A percentile compares a stretch with the other conserved stretches of the same genome.
Conservation (phyloP, 106 monocot species). For the Dioscorea dumetorum region DNA sequence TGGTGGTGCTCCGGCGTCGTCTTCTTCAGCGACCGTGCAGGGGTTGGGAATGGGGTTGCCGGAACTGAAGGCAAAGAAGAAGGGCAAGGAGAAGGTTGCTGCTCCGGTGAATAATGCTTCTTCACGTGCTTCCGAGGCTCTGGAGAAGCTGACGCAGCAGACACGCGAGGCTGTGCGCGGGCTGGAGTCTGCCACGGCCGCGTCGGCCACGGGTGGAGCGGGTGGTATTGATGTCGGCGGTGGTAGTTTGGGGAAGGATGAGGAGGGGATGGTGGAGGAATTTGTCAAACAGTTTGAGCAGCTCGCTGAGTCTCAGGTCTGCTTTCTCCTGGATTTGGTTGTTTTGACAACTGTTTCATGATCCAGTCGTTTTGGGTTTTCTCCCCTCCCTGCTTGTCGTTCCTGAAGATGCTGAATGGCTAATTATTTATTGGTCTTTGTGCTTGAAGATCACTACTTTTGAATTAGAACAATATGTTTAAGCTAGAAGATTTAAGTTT, state of each 20-base stretch:
- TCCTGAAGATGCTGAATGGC: too few species aligned
- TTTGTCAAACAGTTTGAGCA: slow-evolving; percentile 55
- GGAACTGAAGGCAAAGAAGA: slow-evolving; percentile 18
- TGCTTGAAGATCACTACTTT: too few species aligned
- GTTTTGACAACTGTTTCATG: not conserved
- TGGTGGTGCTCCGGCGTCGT: not conserved
- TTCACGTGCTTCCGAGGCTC: slow-evolving; percentile 37
- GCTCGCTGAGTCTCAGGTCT: slow-evolving; percentile 35
- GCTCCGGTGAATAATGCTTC: not conserved
- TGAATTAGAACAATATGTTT: too few species aligned
- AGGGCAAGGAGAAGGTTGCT: slow-evolving; percentile 26
- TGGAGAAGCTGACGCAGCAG: slow-evolving; percentile 40
- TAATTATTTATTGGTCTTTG: too few species aligned
- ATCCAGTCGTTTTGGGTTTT: not conserved
- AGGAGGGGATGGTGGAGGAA: slow-evolving; percentile 46
- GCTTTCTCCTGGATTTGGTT: not conserved
- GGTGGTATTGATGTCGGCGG: slow-evolving; percentile 11
- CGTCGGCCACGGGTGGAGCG: not conserved
- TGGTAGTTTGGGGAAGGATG: slow-evolving; percentile 1
- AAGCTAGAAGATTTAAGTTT: too few species aligned
- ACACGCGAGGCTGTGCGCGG: slow-evolving; percentile 40
- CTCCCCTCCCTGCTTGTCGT: too few species aligned
- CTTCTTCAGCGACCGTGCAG: slow-evolving; percentile 3
- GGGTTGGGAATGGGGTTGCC: slow-evolving; percentile 39
- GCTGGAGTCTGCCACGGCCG: slow-evolving; percentile 16